phyloP scores from a whole-genome alignment of 2,329 filamentous ascomycete species.

The Lasiodiplodia sp. region DNA sequence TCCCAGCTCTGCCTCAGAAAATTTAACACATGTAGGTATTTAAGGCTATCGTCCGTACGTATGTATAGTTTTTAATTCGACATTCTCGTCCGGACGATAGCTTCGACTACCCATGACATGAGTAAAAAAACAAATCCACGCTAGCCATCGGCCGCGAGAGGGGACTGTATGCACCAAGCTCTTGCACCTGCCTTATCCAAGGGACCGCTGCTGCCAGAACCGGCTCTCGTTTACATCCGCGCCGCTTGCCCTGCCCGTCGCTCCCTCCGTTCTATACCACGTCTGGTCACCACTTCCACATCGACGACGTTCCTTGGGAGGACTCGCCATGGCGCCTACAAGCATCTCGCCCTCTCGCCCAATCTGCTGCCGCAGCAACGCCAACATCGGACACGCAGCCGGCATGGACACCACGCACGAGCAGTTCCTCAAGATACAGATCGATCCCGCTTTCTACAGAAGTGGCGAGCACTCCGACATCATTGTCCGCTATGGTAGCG shows the following conservation, averaged over 20 bases:
- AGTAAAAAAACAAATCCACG: too few relatives aligned
- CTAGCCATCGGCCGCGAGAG: not conserved
- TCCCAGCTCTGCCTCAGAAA: too few relatives aligned
- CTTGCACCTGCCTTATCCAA: not conserved
- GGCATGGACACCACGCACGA: not conserved
- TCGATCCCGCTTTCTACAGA: not conserved
- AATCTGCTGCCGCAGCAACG: not conserved
- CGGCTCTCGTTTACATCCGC: too few relatives aligned
- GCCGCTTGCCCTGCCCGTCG: not conserved
- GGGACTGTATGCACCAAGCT: not conserved
- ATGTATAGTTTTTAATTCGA: too few relatives aligned
- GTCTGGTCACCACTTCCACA: not conserved
- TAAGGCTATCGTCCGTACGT: too few relatives aligned
- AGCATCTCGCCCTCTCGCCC: not conserved
- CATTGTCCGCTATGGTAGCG: not conserved
- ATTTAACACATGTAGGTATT: too few relatives aligned
- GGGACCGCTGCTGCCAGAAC: not conserved
- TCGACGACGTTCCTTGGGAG: not conserved
- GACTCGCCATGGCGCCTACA: not conserved
- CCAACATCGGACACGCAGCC: not conserved
- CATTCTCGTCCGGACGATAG: too few relatives aligned
- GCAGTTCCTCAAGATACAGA: not conserved
- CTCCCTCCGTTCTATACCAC: not conserved
- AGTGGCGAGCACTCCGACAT: conserved; percentile 10
- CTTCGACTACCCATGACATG: too few relatives aligned